Percentiles rank a stretch among this genome's conserved stretches.
Evolutionary conservation across 2,329 filamentous ascomycete species (phyloP).

Genomic region (Colletotrichum sp.): DNA sequence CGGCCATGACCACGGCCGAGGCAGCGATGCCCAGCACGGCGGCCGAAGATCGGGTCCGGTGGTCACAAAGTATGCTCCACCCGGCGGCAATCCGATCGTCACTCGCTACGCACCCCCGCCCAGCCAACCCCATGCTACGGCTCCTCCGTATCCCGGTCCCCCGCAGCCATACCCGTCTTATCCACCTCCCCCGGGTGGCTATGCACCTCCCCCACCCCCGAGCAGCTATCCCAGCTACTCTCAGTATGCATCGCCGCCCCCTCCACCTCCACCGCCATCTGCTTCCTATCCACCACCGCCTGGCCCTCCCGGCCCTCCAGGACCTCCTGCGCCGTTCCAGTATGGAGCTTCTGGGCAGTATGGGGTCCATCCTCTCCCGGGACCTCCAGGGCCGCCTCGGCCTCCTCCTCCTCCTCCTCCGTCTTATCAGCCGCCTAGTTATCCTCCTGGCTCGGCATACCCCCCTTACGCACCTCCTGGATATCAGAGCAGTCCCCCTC

Average conservation of each 20-base stretch:
- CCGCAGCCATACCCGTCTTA: slow-evolving; percentile 6
- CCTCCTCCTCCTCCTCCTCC: slow-evolving; percentile 10
- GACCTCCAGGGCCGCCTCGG: slow-evolving; percentile 24
- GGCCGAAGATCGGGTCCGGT: slow-evolving; percentile 12
- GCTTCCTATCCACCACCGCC: slow-evolving; percentile 4
- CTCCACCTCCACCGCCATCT: slow-evolving; percentile 1
- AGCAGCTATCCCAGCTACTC: background rate
- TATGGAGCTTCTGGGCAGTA: slow-evolving; percentile 30
- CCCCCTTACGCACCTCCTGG: slow-evolving; percentile 2
- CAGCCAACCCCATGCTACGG: slow-evolving; percentile 5
- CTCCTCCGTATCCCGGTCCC: slow-evolving; percentile 17
- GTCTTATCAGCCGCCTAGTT: slow-evolving; percentile 7
- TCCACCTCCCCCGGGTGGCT: slow-evolving; percentile 2
- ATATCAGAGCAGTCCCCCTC: slow-evolving; percentile 1
- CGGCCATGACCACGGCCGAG: background rate
- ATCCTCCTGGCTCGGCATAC: background rate
- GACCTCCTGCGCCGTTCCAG: background rate
- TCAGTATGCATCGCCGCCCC: slow-evolving; percentile 2
- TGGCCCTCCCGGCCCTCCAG: background rate
- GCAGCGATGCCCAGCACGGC: slow-evolving; percentile 1
- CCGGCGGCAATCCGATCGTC: slow-evolving; percentile 12
- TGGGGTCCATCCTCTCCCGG: slow-evolving; percentile 31
- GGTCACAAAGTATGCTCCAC: slow-evolving; percentile 19
- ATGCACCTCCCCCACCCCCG: slow-evolving; percentile 8
- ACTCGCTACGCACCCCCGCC: slow-evolving; percentile 21